These are phyloP conservation scores for Hemerocallis citrina DNA, from an alignment of 106 monocot species.

Conservation along the genomic window DNA sequence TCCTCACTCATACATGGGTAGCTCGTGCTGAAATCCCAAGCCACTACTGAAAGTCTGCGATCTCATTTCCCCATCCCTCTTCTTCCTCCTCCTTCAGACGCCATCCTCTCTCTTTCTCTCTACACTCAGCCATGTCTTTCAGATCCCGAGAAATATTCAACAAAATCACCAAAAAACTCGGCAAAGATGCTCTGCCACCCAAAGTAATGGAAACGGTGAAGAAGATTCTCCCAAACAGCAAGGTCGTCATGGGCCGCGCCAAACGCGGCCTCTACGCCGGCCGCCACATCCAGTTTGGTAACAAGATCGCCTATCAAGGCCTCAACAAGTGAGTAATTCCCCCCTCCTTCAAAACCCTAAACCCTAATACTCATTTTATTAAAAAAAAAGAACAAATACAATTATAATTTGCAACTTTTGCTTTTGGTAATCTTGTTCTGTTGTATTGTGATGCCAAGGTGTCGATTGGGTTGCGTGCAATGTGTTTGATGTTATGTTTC, in stretches of 20 bases:
- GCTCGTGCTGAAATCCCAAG: too few species aligned
- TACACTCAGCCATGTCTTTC: constrained; percentile 84
- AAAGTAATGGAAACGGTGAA: constrained; percentile 46
- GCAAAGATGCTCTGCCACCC: constrained; percentile 11
- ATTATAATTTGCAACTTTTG: too few species aligned
- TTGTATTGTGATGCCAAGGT: too few species aligned
- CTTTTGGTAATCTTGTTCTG: too few species aligned
- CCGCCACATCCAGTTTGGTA: constrained; percentile 88
- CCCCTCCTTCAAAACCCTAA: constrained; percentile 2
- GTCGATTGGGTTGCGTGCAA: too few species aligned
- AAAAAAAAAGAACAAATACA: too few species aligned
- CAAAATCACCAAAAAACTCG: constrained; percentile 52
- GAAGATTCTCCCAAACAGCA: constrained; percentile 45
- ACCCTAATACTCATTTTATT: constrained; percentile 1
- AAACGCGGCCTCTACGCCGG: constrained; percentile 84
- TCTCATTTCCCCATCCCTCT: too few species aligned
- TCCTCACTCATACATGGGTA: too few species aligned
- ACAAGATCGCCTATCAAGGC: constrained; percentile 69
- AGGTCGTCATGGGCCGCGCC: constrained; percentile 71
- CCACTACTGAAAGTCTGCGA: too few species aligned
- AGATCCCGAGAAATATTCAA: constrained; percentile 58
- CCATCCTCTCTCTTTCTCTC: too few species aligned
- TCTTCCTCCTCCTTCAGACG: too few species aligned
- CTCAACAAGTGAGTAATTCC: constrained; percentile 64
- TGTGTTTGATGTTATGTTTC: too few species aligned